Percentiles rank a stretch among this genome's conserved stretches.
phyloP scores from a whole-genome alignment of 148 eudicot species.

The Polygonum aviculare region DNA sequence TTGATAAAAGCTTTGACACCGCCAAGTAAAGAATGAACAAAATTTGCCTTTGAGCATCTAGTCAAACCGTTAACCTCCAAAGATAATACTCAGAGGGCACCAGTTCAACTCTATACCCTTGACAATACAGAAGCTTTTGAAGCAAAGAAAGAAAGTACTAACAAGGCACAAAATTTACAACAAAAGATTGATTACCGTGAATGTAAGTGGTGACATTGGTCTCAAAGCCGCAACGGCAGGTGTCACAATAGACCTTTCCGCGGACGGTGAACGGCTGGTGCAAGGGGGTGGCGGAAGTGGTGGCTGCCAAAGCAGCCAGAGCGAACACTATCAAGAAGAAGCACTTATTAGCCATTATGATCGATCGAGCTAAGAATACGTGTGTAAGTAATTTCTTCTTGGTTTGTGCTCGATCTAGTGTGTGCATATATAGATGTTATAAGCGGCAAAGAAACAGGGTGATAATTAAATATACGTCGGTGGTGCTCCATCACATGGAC shows the following conservation, averaged over 20 bases:
- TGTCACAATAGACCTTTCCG: slow-evolving; percentile 67
- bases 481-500: not conserved
- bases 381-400: not conserved
- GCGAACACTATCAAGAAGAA: not conserved
- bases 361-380: not conserved
- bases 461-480: not conserved
- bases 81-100: no score
- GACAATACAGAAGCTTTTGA: no score
- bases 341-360: not conserved
- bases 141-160: no score
- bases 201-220: slow-evolving; percentile 42
- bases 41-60: no score
- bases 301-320: not conserved
- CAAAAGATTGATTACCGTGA: slow-evolving; percentile 27
- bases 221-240: slow-evolving; percentile 72
- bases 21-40: no score
- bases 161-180: no score
- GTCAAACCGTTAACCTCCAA: no score
- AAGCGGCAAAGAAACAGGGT: not conserved
- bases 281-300: not conserved
- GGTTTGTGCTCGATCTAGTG: not conserved
- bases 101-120: no score
- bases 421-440: not conserved
- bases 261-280: slow-evolving; percentile 2
- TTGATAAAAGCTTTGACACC: no score